Conservation (phyloP, 768 basidiomycete genomes). For the Hypholoma fasciculare region DNA sequence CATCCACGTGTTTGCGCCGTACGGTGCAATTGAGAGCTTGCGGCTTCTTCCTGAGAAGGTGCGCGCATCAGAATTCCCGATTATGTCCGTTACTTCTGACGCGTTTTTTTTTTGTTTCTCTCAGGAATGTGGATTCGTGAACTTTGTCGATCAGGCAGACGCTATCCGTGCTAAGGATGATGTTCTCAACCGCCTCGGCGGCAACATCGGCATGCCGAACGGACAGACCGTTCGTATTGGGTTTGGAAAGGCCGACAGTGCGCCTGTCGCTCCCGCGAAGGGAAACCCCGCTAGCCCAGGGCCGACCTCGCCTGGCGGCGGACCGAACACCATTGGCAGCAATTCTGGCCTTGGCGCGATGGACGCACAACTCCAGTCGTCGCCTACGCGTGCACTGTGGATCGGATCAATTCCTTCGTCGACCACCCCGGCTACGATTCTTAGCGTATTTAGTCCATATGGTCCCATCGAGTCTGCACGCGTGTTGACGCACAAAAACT, state of each 20-base stretch:
- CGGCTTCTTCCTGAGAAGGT: conserved; percentile 97
- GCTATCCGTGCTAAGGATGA: conserved; percentile 99
- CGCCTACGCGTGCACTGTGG: conserved; percentile 95
- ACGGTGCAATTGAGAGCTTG: conserved; percentile 96
- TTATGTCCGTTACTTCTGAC: not conserved
- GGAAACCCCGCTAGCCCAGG: conserved; percentile 65
- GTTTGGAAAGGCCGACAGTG: conserved; percentile 97
- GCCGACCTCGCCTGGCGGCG: conserved; percentile 60
- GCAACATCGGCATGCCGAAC: conserved; percentile 92
- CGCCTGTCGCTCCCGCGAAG: conserved; percentile 87
- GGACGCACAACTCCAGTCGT: conserved; percentile 86
- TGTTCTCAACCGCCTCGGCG: conserved; percentile 92
- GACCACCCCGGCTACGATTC: conserved; percentile 91
- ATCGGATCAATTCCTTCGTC: conserved; percentile 96
- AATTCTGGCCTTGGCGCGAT: conserved; percentile 64
- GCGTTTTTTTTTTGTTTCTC: conserved; percentile 6
- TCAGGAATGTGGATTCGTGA: conserved; percentile 98
- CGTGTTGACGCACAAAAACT: conserved; percentile 96
- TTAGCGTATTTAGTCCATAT: conserved; percentile 96
- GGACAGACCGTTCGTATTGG: conserved; percentile 97
- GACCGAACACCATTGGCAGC: conserved; percentile 45
- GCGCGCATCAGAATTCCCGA: conserved; percentile 12
- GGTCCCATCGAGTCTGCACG: conserved; percentile 97
- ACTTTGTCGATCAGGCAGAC: conserved; percentile 93
- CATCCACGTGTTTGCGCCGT: conserved; percentile 92